These are phyloP conservation scores for Fraxinus platypoda DNA, from an alignment of 305 asterid species.

Conservation along the genomic window DNA sequence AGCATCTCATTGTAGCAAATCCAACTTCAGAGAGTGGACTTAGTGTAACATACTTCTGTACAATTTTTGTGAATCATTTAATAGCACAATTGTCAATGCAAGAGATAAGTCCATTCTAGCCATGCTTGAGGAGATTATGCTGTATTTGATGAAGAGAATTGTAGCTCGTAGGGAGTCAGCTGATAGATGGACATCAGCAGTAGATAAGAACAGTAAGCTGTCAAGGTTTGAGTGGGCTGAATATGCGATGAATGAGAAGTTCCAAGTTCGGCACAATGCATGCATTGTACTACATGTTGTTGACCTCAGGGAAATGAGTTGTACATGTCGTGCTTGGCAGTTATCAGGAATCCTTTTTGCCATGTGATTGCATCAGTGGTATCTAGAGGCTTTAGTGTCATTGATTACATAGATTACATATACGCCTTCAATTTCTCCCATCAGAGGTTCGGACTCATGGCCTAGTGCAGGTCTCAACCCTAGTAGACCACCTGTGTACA, in stretches of 20 bases:
- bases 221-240: not conserved
- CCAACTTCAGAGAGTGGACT: not conserved
- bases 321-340: not conserved
- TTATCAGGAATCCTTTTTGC: not conserved
- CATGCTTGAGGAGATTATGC: not conserved
- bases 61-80: no score
- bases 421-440: not conserved
- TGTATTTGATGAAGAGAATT: not conserved
- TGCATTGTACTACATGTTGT: no score
- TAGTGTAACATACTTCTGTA: no score
- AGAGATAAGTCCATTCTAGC: not conserved
- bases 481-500: not conserved
- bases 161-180: not conserved
- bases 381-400: not conserved
- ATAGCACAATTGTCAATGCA: not conserved
- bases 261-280: not conserved
- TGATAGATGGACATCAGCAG: not conserved
- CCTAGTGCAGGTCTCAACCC: not conserved
- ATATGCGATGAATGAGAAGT: not conserved
- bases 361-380: not conserved
- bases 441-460: not conserved
- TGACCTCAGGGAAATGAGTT: not conserved
- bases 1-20: not conserved
- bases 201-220: not conserved
- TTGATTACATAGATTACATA: not conserved